Base-by-base conservation (phyloP, 345 rosid genomes). In the Zanthoxylum bungeanum region DNA sequence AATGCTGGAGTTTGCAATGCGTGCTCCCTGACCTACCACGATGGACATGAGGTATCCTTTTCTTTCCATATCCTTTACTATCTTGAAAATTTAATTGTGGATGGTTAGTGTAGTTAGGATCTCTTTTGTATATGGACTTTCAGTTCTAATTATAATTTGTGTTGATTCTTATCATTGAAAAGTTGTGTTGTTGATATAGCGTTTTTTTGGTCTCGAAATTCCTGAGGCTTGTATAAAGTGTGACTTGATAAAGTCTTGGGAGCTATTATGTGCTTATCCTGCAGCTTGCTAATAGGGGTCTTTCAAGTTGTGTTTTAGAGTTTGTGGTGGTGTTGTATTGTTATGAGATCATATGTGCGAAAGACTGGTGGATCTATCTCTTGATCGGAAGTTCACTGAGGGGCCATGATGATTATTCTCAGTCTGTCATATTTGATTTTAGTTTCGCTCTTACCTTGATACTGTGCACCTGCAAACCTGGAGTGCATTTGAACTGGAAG, bases 1-100 rank as follows among this genome's bases (percentile, higher is more conserved):
- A 88, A 85, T 78, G 93, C 97, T 77, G 99, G 97, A 66, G 80
- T 95, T 71, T 95, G 98, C 85, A 92, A 96, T 36, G 99, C 96
- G 71, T 95, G 97, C 81, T 91, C 93, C 78, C 82, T 95, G 73
- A 82, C 98, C 62, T 93, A 98, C 77, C 97, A 95, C 36, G 97
- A 95, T 80, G 97, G 98, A 24, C 98, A 95, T 64, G 97, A 95
- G 98, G 98, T 95, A 82, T 58, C n/a, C n/a, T n/a, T 40, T 24
- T 59, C 31, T 65, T 31, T 67, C 39, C 10, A 30, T 50, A 24
- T n/a, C n/a, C 53, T 46, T 22, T 53, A 42, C 52, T 30, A 19
- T 60, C 46, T 30, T 25, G 27, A 19, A n/a, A 7, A 37, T 55
- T 66, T 30, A 4, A 11, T 49, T 17, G 52, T 65, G 33, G 34